Evolutionary conservation across 768 basidiomycete genomes (phyloP).

Genomic region (Leccinum rimulosum): DNA sequence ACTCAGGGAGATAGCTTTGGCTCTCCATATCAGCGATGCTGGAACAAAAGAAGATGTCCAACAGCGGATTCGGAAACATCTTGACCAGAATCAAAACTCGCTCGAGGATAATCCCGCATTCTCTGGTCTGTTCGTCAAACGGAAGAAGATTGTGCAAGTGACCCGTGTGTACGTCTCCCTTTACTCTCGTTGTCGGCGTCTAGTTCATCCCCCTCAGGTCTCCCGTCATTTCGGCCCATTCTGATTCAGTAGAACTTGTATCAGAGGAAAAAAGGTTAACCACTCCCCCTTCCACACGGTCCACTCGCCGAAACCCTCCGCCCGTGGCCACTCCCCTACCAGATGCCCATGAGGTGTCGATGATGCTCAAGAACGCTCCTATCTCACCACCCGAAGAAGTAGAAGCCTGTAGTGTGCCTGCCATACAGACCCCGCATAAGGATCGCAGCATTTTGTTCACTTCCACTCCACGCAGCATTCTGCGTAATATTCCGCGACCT

Average conservation of each 20-base stretch:
- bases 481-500: slow-evolving; percentile 22
- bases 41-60: slow-evolving; percentile 67
- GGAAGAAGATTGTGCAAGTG: slow-evolving; percentile 34
- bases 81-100: slow-evolving; percentile 50
- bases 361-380: slow-evolving; percentile 46
- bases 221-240: slow-evolving; percentile 19
- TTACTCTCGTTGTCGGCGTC: background rate
- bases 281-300: slow-evolving; percentile 21
- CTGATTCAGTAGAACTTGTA: slow-evolving; percentile 12
- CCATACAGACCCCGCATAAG: slow-evolving; percentile 16
- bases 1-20: slow-evolving; percentile 57
- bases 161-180: slow-evolving; percentile 12
- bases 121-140: slow-evolving; percentile 47
- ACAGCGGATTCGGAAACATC: slow-evolving; percentile 58
- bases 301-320: slow-evolving; percentile 19
- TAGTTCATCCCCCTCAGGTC: slow-evolving; percentile 6
- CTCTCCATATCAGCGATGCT: slow-evolving; percentile 48
- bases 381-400: slow-evolving; percentile 36
- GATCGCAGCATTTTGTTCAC: slow-evolving; percentile 14
- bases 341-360: slow-evolving; percentile 51
- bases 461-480: slow-evolving; percentile 29
- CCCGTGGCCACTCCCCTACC: slow-evolving; percentile 47
- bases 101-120: slow-evolving; percentile 60
- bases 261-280: slow-evolving; percentile 15
- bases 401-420: background rate